Conservation (phyloP, 106 monocot genomes). For the Xerophyta viscosa region DNA sequence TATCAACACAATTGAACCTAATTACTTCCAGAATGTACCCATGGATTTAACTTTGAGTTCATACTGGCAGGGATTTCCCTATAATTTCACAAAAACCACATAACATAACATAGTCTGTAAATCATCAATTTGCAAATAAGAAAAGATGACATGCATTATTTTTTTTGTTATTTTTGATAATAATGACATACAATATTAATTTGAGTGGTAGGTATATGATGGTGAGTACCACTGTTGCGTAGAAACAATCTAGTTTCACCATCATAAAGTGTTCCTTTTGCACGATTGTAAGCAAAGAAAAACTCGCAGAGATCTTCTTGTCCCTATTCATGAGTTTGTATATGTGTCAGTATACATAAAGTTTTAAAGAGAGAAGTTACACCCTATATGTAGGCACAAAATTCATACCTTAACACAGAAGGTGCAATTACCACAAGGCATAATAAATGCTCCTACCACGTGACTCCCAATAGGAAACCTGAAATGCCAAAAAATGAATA, state of each 20-base stretch:
- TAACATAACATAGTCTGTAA: no score
- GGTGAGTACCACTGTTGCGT: conserved; percentile 72
- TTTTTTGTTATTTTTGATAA: no score
- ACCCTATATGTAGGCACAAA: background rate
- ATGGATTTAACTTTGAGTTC: no score
- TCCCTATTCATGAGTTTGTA: conserved; percentile 35
- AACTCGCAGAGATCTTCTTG: conserved; percentile 92
- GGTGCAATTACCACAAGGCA: conserved; percentile 97
- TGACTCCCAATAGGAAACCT: conserved; percentile 94
- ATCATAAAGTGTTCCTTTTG: conserved; percentile 97
- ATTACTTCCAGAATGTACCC: no score
- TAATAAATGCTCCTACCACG: conserved; percentile 97
- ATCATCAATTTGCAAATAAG: no score
- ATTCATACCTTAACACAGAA: conserved; percentile 74
- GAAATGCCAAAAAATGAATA: no score
- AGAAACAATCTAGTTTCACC: conserved; percentile 93
- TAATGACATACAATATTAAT: no score
- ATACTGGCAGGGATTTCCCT: no score
- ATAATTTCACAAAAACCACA: no score
- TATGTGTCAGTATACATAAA: background rate
- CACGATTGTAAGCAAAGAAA: conserved; percentile 91
- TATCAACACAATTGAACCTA: no score
- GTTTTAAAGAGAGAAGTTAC: background rate
- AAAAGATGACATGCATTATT: no score
- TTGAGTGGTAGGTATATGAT: no score